phyloP scores from a whole-genome alignment of 345 rosid species.

The Aethionema arabicum region DNA sequence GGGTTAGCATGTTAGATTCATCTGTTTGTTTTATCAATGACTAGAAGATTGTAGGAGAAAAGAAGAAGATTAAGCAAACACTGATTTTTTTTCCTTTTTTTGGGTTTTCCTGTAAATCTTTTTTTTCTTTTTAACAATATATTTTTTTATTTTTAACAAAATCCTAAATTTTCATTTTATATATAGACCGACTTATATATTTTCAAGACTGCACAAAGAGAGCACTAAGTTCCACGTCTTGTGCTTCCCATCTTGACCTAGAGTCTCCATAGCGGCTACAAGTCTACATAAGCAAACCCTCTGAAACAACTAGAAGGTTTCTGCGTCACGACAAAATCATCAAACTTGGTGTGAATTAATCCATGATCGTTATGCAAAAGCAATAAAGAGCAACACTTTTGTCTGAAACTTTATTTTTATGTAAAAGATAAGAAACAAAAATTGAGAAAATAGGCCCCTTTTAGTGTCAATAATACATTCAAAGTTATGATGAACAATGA shows the following conservation, averaged over 20 bases:
- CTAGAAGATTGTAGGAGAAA: slow-evolving; percentile 16
- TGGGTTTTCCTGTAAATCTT: slow-evolving; percentile 11
- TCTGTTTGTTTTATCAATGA: slow-evolving; percentile 26
- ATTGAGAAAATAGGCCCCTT: slow-evolving; percentile 13
- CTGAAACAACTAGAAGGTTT: slow-evolving; percentile 5
- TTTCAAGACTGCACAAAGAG: slow-evolving; percentile 24
- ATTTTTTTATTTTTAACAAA: background rate
- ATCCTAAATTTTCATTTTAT: background rate
- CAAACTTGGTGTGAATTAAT: background rate
- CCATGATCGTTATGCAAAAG: background rate
- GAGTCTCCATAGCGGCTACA: slow-evolving; percentile 3
- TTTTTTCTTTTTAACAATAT: background rate
- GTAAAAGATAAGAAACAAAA: slow-evolving; percentile 23
- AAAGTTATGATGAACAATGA: slow-evolving; percentile 29
- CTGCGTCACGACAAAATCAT: background rate
- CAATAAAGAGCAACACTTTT: slow-evolving; percentile 8
- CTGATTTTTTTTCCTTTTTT: background rate
- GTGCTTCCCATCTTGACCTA: slow-evolving; percentile 37
- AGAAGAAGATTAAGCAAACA: slow-evolving; percentile 19
- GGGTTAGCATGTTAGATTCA: slow-evolving; percentile 26
- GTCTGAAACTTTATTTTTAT: background rate
- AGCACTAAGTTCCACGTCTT: slow-evolving; percentile 38
- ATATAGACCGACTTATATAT: slow-evolving; percentile 38
- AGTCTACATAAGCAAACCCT: slow-evolving; percentile 4
- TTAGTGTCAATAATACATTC: slow-evolving; percentile 33